Evolutionary conservation across 1,284 basidiomycete genomes (phyloP).

Genomic region (Leccinum insolens): DNA sequence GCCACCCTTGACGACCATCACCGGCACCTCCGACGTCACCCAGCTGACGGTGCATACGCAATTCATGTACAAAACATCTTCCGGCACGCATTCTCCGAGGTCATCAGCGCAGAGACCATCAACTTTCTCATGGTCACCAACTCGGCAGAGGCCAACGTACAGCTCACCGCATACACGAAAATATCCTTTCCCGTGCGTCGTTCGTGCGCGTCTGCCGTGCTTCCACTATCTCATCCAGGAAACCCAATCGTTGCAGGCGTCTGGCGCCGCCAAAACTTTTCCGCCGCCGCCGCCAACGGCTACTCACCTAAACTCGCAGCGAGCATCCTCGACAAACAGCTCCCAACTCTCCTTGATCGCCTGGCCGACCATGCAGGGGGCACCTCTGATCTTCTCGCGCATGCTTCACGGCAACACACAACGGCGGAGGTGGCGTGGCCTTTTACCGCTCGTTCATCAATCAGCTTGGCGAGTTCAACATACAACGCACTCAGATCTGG

Average conservation of each 20-base stretch:
- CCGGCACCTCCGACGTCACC: constrained; percentile 41
- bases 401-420: no score
- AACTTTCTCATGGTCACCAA: constrained; percentile 80
- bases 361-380: no score
- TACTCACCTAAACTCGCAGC: no score
- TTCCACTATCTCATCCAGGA: constrained; percentile 41
- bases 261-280: constrained; percentile 84
- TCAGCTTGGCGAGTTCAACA: no score
- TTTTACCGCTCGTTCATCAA: no score
- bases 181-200: constrained; percentile 73
- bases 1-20: constrained; percentile 62
- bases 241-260: constrained; percentile 81
- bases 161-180: constrained; percentile 83
- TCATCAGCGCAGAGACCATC: constrained; percentile 76
- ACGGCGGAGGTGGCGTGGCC: no score
- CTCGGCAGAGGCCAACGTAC: constrained; percentile 76
- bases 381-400: no score
- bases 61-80: constrained; percentile 77
- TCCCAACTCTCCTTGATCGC: no score
- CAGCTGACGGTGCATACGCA: constrained; percentile 46
- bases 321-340: no score
- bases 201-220: background rate
- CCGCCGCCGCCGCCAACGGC: constrained; percentile 41
- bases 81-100: constrained; percentile 74
- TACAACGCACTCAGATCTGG: no score